These are phyloP conservation scores for Pholiota molesta DNA, from an alignment of 768 basidiomycete genomes.

Conservation along the genomic window DNA sequence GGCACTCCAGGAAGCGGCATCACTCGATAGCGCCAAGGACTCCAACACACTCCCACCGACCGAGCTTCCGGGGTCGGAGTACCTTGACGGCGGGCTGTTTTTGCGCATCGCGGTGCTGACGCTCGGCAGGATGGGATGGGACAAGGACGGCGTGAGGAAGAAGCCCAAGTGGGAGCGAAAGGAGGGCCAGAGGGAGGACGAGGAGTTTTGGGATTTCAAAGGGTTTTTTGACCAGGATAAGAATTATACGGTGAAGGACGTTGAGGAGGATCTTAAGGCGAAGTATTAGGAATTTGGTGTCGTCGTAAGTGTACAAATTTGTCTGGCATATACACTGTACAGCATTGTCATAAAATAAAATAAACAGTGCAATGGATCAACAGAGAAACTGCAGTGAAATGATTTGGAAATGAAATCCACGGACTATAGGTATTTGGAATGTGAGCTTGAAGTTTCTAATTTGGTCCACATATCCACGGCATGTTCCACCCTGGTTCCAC, in stretches of 20 bases:
- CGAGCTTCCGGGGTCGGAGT: conserved; percentile 29
- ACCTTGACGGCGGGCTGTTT: conserved; percentile 59
- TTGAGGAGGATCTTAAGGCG: neutral
- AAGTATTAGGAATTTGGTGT: neutral
- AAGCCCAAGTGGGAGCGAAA: neutral
- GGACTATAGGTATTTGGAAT: too few species aligned
- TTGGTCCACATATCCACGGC: too few species aligned
- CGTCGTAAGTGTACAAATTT: too few species aligned
- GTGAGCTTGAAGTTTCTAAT: too few species aligned
- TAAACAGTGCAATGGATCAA: too few species aligned
- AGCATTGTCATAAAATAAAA: too few species aligned
- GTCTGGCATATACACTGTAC: too few species aligned
- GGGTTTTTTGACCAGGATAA: neutral
- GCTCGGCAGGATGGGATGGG: conserved; percentile 28
- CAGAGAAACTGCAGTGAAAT: too few species aligned
- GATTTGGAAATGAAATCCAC: too few species aligned
- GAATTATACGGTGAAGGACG: neutral
- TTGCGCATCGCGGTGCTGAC: conserved; percentile 52
- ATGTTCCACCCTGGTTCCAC: too few species aligned
- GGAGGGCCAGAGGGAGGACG: neutral
- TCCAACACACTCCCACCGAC: conserved; percentile 45
- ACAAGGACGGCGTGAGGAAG: conserved; percentile 25
- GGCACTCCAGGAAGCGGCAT: too few species aligned
- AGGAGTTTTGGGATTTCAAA: neutral
- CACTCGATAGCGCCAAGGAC: conserved; percentile 42